A percentile compares a stretch with the other conserved stretches of the same genome.
Conservation (phyloP, 2,329 filamentous ascomycete genomes). For the Ambrosiella xylebori region DNA sequence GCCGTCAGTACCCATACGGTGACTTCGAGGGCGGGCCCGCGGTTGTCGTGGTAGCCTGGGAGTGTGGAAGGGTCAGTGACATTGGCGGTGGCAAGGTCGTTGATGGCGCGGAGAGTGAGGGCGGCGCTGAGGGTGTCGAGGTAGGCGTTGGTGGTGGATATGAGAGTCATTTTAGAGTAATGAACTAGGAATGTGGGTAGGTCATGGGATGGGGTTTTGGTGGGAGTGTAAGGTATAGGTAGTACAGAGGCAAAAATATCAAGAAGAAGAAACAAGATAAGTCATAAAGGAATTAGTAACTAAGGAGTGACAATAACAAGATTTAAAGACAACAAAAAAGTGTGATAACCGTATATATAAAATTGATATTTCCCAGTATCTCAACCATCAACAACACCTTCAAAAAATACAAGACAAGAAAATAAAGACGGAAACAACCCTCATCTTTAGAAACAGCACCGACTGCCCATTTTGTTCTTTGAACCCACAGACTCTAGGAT, state of each 20-base stretch:
- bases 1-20: conserved; percentile 10
- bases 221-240: background rate
- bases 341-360: background rate
- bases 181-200: no score
- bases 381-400: background rate
- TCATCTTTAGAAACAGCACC: background rate
- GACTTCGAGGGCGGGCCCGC: conserved; percentile 3
- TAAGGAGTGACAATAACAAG: background rate
- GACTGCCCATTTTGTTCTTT: background rate
- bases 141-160: background rate
- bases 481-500: background rate
- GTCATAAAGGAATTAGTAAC: background rate
- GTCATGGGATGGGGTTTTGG: background rate
- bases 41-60: conserved; percentile 8
- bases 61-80: background rate
- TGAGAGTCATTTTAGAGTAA: background rate
- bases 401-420: background rate
- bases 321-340: background rate
- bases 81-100: background rate
- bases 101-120: background rate
- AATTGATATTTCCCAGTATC: background rate
- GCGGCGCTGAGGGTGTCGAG: background rate
- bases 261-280: background rate
- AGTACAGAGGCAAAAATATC: background rate
- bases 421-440: background rate